Conservation (phyloP, 768 basidiomycete genomes). For the Boletellus sp. region DNA sequence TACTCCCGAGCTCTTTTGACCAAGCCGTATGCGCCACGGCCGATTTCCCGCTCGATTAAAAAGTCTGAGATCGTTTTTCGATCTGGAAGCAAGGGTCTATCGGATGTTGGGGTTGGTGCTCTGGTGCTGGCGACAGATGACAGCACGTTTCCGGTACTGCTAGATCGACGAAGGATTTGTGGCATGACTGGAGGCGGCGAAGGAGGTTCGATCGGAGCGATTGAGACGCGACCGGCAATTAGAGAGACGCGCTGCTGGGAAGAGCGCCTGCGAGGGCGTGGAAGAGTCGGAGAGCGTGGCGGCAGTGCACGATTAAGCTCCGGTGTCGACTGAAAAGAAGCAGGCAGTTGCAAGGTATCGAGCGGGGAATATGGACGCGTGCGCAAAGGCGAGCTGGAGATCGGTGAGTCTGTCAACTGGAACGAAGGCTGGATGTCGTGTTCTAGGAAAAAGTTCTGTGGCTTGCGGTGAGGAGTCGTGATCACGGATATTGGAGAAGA, state of each 20-base stretch:
- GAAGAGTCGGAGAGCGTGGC: slow-evolving; percentile 50
- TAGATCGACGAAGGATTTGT: slow-evolving; percentile 59
- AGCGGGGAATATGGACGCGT: slow-evolving; percentile 34
- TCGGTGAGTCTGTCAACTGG: slow-evolving; percentile 30
- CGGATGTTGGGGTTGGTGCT: slow-evolving; percentile 54
- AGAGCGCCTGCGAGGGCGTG: slow-evolving; percentile 69
- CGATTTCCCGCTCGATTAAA: slow-evolving; percentile 82
- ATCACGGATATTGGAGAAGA: slow-evolving; percentile 14
- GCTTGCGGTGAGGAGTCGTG: slow-evolving; percentile 25
- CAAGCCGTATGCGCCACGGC: slow-evolving; percentile 91
- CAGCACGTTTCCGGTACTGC: slow-evolving; percentile 60
- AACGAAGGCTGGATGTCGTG: slow-evolving; percentile 27
- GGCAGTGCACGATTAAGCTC: slow-evolving; percentile 29
- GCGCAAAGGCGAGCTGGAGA: slow-evolving; percentile 30
- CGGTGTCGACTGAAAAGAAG: slow-evolving; percentile 18
- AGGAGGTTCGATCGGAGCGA: slow-evolving; percentile 72
- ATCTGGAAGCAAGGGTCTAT: slow-evolving; percentile 37
- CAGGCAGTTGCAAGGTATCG: slow-evolving; percentile 14
- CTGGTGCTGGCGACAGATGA: slow-evolving; percentile 58
- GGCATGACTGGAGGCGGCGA: slow-evolving; percentile 59
- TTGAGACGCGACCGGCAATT: slow-evolving; percentile 76
- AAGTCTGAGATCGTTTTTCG: slow-evolving; percentile 81
- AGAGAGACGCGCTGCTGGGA: slow-evolving; percentile 84
- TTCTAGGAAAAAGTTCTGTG: slow-evolving; percentile 20
- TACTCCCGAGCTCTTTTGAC: slow-evolving; percentile 88